Base-by-base conservation (phyloP, 169 alveolate species). In the Plasmodium falciparum region DNA sequence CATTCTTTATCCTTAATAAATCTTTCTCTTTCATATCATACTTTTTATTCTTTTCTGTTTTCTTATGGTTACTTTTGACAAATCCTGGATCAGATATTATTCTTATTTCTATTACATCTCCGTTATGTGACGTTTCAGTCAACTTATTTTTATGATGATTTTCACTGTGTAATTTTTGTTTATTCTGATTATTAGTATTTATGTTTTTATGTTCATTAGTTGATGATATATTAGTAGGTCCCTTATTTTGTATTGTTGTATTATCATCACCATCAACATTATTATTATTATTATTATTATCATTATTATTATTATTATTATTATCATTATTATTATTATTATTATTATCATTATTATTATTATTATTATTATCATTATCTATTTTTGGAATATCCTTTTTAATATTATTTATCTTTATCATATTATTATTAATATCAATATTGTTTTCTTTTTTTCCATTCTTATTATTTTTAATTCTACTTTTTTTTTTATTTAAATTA, bases 51-150 rank as follows among this genome's bases (percentile, higher is more conserved):
- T 50, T 71, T 17, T 17, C 12, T 33, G 45, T 33, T 33, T 33
- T 33, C 45, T 33, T 33, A 33, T 33, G 45, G 2, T 33, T 8
- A 33, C 4, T 33, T 33, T 33, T 33, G 9, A 33, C 45, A 33
- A 33, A 5, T 33, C 2, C 2, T 5, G 89, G 89, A 43, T 76
- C 66, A 11, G 69, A 24, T 76, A 33, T 50, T 22, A 63, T 65
- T n/a, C 52, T 76, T 76, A 76, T 76, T 24, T 76, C 66, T 76
- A 76, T 76, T 49, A 24, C 66, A 65, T 76, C 75, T 17, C 70
- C 66, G 12, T 70, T 29, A 17, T 70, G 7, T 71, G 39, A 13
- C 13, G 12, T 13, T 71, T 73, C 86, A 1, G 11, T 13, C 8
- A 58, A 45, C 2, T 9, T 13, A 20, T 49, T 7, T 61, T 20